Base-by-base conservation (phyloP, 1,284 basidiomycete species). In the Irpex sp. region DNA sequence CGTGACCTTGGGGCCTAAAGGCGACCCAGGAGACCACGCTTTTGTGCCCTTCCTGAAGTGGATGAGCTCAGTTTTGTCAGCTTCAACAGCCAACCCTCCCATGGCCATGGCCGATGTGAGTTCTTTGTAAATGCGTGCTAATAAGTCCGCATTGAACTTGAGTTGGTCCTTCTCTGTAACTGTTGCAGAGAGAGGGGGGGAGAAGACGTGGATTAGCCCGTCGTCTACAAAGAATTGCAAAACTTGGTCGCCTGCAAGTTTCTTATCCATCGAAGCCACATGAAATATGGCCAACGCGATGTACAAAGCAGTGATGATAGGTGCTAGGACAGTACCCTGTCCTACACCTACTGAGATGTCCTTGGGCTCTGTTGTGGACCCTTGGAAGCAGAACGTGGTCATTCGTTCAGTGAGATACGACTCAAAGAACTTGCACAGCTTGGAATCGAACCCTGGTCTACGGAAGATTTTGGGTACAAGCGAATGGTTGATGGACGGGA, bases 381-480 rank as follows among this genome's bases (percentile, higher is more conserved):
- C 38, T 13, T 40, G 38, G 38, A 40, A 40, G 6, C 5, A 13
- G 38, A 40, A 40, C 38, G 38, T 6, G 5, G 38, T 40, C 38
- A 40, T 40, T 5, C 38, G 62, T 60, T 56, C 56, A 34, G 7
- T 47, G 21, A 31, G 64, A 34, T 4, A 60, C 61, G 1, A 2
- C 9, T 2, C 48, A 34, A 34, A 65, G n/a, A 9, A 62, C 4
- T 3, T 54, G 59, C 44, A 65, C 62, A 37, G 62, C 49, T 2
- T 65, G 48, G 5, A 62, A 65, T 0, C 62, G 62, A 48, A 61
- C 64, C 57, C 61, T 64, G 26, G 60, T 57, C 11, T 60, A 31
- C 7, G 64, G 48, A 47, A 13, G 6, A 40, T 13, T 13, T 6
- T 13, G 13, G 38, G 38, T 5, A 40, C 6, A 13, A 40, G 38